Percentiles rank a stretch among this genome's conserved stretches.
Evolutionary conservation across 257 asterid genomes (phyloP).

Genomic region (Rehmannia glutinosa): DNA sequence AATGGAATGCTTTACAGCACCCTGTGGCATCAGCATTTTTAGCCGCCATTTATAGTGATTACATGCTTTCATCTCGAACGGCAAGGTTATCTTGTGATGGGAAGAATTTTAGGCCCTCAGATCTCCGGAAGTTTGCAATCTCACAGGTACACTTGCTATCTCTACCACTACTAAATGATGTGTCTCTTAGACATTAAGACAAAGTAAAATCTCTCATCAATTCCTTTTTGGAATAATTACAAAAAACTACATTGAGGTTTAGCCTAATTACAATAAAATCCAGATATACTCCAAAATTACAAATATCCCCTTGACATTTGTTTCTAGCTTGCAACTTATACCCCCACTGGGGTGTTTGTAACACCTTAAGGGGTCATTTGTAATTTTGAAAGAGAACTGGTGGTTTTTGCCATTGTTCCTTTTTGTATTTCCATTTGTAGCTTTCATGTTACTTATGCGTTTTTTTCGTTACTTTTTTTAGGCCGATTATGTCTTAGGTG

Average conservation of each 20-base stretch:
- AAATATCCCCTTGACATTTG: too few species aligned
- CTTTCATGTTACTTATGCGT: neutral
- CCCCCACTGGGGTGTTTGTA: too few species aligned
- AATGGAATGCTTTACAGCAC: conserved; percentile 93
- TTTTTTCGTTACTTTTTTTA: conserved; percentile 15
- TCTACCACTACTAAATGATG: too few species aligned
- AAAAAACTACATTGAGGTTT: too few species aligned
- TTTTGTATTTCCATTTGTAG: neutral
- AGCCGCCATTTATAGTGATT: conserved; percentile 79
- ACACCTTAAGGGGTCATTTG: too few species aligned
- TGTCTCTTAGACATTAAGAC: too few species aligned
- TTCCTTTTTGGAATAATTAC: too few species aligned
- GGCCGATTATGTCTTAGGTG: conserved; percentile 84
- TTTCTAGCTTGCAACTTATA: too few species aligned
- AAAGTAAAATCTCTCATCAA: neutral
- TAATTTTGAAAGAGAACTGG: too few species aligned
- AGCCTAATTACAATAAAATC: too few species aligned
- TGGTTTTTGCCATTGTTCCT: too few species aligned
- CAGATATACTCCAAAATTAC: too few species aligned
- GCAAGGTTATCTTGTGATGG: conserved; percentile 57
- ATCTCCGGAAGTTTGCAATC: conserved; percentile 75
- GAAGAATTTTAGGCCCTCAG: conserved; percentile 48
- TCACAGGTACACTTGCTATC: conserved; percentile 57
- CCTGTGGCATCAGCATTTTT: conserved; percentile 91
- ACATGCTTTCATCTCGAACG: conserved; percentile 89